Evolutionary conservation across 495 filamentous ascomycete species (phyloP).

Genomic region (Podospora anserina): DNA sequence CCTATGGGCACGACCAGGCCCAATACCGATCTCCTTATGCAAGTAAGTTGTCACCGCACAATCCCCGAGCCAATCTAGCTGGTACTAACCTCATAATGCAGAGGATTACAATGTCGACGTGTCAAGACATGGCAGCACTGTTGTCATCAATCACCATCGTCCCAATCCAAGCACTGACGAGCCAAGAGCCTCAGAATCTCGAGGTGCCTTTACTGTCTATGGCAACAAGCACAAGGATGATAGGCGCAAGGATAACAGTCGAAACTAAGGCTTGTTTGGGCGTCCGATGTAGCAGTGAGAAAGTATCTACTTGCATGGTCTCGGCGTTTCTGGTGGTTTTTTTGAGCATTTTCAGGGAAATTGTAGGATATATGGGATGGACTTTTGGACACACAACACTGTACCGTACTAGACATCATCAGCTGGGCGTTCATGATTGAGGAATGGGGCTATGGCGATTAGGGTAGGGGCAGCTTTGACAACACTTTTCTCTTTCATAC

Average conservation of each 20-base stretch:
- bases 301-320: neutral
- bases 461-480: neutral
- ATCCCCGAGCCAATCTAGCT: neutral
- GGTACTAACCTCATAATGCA: neutral
- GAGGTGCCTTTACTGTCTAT: neutral
- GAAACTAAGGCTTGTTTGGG: neutral
- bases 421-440: neutral
- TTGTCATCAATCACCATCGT: constrained; percentile 23
- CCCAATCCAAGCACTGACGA: constrained; percentile 19
- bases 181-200: constrained; percentile 20
- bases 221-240: neutral
- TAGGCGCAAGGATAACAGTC: neutral
- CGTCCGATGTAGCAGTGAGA: neutral
- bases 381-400: neutral
- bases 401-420: neutral
- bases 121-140: neutral
- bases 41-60: constrained; percentile 6
- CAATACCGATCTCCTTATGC: constrained; percentile 17
- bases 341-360: neutral
- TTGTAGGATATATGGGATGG: neutral
- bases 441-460: neutral
- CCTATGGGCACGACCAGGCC: neutral
- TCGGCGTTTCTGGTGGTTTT: neutral
- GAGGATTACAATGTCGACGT: constrained; percentile 6
- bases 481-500: too few species aligned